Conservation (phyloP, 2,329 filamentous ascomycete species). For the Nannizzia gypsea region DNA sequence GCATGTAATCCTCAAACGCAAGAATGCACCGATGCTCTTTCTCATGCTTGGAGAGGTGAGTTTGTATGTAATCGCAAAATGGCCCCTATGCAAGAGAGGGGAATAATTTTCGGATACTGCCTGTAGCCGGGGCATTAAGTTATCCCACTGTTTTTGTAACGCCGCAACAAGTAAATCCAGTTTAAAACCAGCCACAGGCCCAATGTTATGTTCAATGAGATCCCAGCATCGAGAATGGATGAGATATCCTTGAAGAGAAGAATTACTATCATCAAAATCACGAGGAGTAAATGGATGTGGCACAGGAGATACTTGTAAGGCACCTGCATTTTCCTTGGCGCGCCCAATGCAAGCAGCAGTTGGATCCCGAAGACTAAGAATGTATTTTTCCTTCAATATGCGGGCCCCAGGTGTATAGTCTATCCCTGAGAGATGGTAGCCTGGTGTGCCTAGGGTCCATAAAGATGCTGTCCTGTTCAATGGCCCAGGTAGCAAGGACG, state of each 20-base stretch:
- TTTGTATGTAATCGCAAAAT: background rate
- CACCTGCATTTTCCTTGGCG: background rate
- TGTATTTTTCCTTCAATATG: background rate
- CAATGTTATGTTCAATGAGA: background rate
- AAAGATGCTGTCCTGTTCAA: too few species aligned
- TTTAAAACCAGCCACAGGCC: background rate
- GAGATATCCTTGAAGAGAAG: background rate
- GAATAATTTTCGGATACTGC: background rate
- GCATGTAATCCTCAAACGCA: background rate
- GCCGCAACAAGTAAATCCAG: background rate
- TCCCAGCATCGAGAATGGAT: background rate
- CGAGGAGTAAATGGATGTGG: background rate
- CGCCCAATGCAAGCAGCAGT: background rate
- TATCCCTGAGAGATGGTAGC: background rate
- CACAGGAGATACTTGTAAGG: background rate
- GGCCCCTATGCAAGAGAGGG: background rate
- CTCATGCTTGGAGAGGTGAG: background rate
- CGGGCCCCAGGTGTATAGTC: background rate
- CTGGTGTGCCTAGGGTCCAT: too few species aligned
- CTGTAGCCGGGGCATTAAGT: background rate
- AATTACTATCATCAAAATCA: background rate
- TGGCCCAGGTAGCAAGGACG: too few species aligned
- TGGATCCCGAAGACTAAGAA: background rate
- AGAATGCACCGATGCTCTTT: background rate
- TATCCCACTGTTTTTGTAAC: background rate